A percentile compares a stretch with the other conserved stretches of the same genome.
These are phyloP conservation scores for Nannochloropsis oceanica DNA, from an alignment of 108 stramenopile genomes.

Conservation along the genomic window DNA sequence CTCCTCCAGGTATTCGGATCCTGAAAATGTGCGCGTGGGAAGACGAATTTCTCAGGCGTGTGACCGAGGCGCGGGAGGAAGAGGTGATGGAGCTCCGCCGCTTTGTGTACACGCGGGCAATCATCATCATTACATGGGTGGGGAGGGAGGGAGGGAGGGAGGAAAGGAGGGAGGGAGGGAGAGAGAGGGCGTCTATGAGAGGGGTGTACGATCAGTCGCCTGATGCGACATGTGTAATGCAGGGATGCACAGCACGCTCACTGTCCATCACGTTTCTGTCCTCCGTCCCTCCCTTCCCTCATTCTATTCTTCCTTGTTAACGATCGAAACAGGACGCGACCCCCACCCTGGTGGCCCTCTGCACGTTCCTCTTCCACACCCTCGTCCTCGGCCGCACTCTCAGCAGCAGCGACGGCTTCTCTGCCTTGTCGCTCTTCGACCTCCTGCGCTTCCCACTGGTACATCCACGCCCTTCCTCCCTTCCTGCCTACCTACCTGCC, in stretches of 20 bases:
- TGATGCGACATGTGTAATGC: too few relatives aligned
- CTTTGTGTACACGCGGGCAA: not conserved
- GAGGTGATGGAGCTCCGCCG: not conserved
- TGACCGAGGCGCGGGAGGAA: not conserved
- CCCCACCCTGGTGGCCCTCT: not conserved
- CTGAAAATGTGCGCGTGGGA: constrained; percentile 98
- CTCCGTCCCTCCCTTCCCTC: too few relatives aligned
- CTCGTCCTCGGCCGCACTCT: constrained; percentile 14
- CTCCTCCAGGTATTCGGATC: constrained; percentile 62
- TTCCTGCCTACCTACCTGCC: not conserved
- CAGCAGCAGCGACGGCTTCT: constrained; percentile 22
- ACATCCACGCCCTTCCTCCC: not conserved
- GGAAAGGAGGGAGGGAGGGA: not conserved
- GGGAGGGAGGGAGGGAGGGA: not conserved
- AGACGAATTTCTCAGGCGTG: constrained; percentile 51
- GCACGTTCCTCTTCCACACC: not conserved
- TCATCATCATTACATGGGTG: not conserved
- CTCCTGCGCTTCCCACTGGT: constrained; percentile 33
- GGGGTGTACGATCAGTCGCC: too few relatives aligned
- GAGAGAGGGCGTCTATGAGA: too few relatives aligned
- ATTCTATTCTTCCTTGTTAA: too few relatives aligned
- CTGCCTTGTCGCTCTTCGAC: constrained; percentile 32
- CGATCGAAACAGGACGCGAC: not conserved
- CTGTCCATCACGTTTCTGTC: too few relatives aligned
- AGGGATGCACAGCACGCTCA: too few relatives aligned